Evolutionary conservation across 148 eudicot species (phyloP), one percentile per base, ranked within the genome.

Genomic region (Cornus suecica): DNA sequence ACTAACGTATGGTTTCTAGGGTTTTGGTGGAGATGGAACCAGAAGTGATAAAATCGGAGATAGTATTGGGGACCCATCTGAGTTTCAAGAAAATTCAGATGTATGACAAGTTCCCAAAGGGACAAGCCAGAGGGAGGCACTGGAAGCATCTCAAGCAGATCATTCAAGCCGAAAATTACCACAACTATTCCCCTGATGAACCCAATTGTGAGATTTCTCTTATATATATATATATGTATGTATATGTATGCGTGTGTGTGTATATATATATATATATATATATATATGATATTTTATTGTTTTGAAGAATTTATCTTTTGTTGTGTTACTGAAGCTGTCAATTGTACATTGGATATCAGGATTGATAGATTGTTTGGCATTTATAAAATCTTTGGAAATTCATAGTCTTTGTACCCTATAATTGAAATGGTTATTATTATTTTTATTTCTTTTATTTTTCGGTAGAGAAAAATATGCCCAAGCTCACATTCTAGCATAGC

Each of bases 91-190:
- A 91, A 80, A 82, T 91, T 66, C 97, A 95, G 77, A 87, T 87
- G 86, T 87, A 87, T 28, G 97, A 92, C 32, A 95, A 95, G 74
- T 95, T 91, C 79, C 99, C 99, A 1, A 95, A 95, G 63, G 99
- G 97, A 25, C 99, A 95, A 85, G 81, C 94, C 8, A 87, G 92
- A 76, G 88, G 86, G 20, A 79, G 98, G 58, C 86, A 88, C 62
- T 94, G 98, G 98, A 95, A 95, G 69, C 97, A 95, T 83, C 94
- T 95, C 78, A 95, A 89, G 82, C 99, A 95, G 76, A 92, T 95
- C 69, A 84, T 95, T 37, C 99, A 89, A 79, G 97, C 97, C 48
- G 97, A 95, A 72, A 92, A 86, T 85, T 92, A 79, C 82, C 84
- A 80, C 1, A 85, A 83, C 72, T 87, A 85, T 78, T 79, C 92